Evolutionary conservation across 2,329 filamentous ascomycete species (phyloP), one percentile per base, ranked within the genome.

Genomic region (Penicillium oxalicum): DNA sequence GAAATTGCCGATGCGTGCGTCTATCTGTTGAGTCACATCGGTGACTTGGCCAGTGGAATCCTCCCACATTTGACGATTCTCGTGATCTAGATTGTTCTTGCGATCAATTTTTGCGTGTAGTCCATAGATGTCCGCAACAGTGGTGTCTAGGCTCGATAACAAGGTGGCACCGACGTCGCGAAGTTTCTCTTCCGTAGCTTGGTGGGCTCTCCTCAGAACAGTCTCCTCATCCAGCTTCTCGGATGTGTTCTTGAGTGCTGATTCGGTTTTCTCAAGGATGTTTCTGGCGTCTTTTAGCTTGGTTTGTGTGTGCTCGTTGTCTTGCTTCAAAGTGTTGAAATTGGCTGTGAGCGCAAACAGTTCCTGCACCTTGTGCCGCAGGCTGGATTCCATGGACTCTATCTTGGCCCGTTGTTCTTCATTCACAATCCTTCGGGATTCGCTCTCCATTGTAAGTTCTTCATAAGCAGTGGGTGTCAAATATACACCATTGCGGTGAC

Each of bases 401-500:
- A 98, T 90, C 67, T 89, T 91, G 58, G 91, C 90, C 6, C 84
- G 80, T 62, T 97, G 91, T 65, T 98, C 93, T 61, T 97, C 91
- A 57, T 86, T 87, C 35, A 97, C 79, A 53, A 97, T 96, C 9
- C 89, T 80, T 45, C 91, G 81, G 2, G 91, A 95, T 69, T 98
- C 93, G 69, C 87, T 96, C 66, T 95, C 85, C 4, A 88, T 87
- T 0, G 84, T 91, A 71, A 98, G 86, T 60, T 95, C 88, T 64
- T 97, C 91, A 62, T 90, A 96, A 12, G 81, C 81, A 50, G 95
- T 90, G 48, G 88, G 87, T 0, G 91, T 87, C 32, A 98, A 77
- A 65, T 97, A 97, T 2, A 98, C 91, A 45, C 93, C 93, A 64
- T 97, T 96, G 34, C 93, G 84, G 65, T 95, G 89, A 25, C 93